Evolutionary conservation across 257 asterid genomes (phyloP), one percentile per base, ranked within the genome.

Genomic region (Scutellaria baicalensis): DNA sequence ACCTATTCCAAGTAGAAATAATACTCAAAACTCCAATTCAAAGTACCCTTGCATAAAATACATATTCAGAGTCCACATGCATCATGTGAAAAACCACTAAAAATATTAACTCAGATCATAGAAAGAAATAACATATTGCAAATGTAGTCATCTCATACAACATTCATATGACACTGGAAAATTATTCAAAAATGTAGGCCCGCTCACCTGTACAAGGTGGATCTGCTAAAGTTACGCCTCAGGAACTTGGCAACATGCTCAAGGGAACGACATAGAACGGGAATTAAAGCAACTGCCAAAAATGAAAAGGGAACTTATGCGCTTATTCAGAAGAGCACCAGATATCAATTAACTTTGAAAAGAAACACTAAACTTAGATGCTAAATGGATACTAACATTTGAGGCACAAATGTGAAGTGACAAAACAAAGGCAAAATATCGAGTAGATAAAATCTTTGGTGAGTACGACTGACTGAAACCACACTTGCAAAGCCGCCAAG

Each of bases 171-270:
- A 10, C 72, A 11, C 9, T 45, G 45, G 55, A 64, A 12, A 39
- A 59, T 59, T 48, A 64, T 18, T 56, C 33, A 50, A 70, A 27
- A 66, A 59, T 40, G 63, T 65, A 43, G 65, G 36, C 47, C 54
- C 42, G 51, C 76, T 59, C 65, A 91, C 98, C 94, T 87, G 86
- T 87, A 93, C 86, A 93, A 79, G 61, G 88, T 78, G 72, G 98
- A 90, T 58, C 90, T 78, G 83, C 85, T 83, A 72, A 91, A 91
- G 84, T 93, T 93, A 68, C 85, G 90, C 77, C 93, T 80, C 76
- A 91, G 83, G 83, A 91, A 89, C 87, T 91, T 93, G 1, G 96
- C 95, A 66, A 89, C 89, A 72, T 73, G 90, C 77, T 87, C 97
- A 77, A 87, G 80, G 31, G 95, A 75, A 71, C 91, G 89, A 63